phyloP scores from a whole-genome alignment of 331 rosid species.

The Spiraea crenata region DNA sequence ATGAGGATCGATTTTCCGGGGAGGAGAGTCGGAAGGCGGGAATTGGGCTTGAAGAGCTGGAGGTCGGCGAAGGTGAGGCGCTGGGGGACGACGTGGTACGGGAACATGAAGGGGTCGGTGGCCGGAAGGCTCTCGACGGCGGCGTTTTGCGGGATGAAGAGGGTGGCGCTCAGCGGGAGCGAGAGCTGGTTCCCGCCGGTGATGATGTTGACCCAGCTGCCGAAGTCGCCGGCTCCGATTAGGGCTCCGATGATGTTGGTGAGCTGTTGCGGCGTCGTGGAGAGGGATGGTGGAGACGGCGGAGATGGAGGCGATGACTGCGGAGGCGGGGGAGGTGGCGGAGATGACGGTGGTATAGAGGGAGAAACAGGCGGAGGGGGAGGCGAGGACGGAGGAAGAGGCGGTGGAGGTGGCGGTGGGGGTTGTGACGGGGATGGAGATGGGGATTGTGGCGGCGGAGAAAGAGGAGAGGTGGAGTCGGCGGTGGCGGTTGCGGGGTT shows the following conservation, averaged over 20 bases:
- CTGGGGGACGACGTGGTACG: slow-evolving; percentile 68
- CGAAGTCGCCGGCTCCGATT: slow-evolving; percentile 58
- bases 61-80: slow-evolving; percentile 68
- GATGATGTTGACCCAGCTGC: slow-evolving; percentile 43
- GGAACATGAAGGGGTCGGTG: slow-evolving; percentile 42
- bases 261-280: slow-evolving; percentile 29
- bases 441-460: neutral
- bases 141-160: slow-evolving; percentile 52
- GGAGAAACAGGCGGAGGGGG: neutral
- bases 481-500: neutral
- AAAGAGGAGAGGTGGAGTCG: neutral
- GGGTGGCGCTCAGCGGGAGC: slow-evolving; percentile 54
- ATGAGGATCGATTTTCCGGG: slow-evolving; percentile 43
- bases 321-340: neutral
- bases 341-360: neutral
- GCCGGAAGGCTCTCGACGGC: slow-evolving; percentile 1
- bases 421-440: neutral
- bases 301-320: neutral
- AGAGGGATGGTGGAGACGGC: neutral
- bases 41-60: slow-evolving; percentile 38
- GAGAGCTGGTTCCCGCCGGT: slow-evolving; percentile 18
- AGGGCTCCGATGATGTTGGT: slow-evolving; percentile 64
- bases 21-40: slow-evolving; percentile 71
- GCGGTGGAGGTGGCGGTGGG: neutral
- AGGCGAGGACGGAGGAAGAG: neutral